Conservation (phyloP, 805 yeast genomes). For the Yarrowia bubula region DNA sequence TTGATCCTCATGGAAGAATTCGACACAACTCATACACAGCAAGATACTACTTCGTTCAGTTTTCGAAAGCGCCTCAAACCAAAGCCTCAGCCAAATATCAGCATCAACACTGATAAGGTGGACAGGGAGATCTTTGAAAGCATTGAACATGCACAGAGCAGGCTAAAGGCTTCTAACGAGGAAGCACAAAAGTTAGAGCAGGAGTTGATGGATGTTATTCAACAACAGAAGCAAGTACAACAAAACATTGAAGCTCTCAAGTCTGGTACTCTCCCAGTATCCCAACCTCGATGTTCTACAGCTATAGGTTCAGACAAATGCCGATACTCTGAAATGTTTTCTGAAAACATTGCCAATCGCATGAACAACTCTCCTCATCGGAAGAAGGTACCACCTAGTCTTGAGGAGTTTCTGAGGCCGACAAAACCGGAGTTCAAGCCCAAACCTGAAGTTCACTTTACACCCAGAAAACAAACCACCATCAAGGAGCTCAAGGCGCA, state of each 20-base stretch:
- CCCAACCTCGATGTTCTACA: background rate
- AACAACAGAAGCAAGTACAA: background rate
- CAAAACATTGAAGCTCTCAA: background rate
- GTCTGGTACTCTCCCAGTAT: background rate
- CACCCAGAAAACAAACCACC: background rate
- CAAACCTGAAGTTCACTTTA: too few species aligned
- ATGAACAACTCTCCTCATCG: background rate
- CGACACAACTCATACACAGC: background rate
- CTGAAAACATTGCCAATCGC: background rate
- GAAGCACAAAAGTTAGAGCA: background rate
- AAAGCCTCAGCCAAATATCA: background rate
- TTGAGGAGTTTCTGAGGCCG: background rate
- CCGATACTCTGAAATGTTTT: background rate
- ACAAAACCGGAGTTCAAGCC: too few species aligned
- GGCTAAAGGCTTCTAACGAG: background rate
- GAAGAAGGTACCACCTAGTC: background rate
- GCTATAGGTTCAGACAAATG: background rate
- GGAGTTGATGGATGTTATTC: background rate
- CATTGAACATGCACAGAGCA: background rate
- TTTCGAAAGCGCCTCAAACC: background rate
- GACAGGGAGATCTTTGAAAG: background rate
- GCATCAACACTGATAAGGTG: background rate
- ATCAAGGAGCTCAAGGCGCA: constrained; percentile 4
- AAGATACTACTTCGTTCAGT: constrained; percentile 4
- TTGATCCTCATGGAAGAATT: background rate